Percentiles rank a stretch among this genome's conserved stretches.
Conservation (phyloP, 2,329 filamentous ascomycete species). For the Calycina marina region DNA sequence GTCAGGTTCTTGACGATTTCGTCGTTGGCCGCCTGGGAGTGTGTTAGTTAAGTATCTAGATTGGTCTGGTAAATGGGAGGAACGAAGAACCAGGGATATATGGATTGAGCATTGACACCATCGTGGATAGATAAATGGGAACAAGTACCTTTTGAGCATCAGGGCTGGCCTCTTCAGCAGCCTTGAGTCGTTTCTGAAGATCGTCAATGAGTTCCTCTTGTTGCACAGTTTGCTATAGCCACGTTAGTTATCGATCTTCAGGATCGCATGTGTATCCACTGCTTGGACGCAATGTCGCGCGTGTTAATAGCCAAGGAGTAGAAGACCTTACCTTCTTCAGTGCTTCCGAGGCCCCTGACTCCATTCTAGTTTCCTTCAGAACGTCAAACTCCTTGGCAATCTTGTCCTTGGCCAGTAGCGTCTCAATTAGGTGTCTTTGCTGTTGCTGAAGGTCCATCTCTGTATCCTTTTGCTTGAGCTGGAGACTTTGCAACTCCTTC, state of each 20-base stretch:
- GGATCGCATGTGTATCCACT: too few relatives aligned
- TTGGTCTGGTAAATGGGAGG: too few relatives aligned
- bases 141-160: constrained; percentile 21
- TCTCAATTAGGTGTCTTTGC: constrained; percentile 44
- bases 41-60: too few relatives aligned
- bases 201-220: constrained; percentile 17
- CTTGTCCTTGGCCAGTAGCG: constrained; percentile 45
- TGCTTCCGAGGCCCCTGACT: constrained; percentile 27
- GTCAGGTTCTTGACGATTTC: constrained; percentile 41
- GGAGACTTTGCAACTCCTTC: constrained; percentile 40
- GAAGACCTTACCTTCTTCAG: constrained; percentile 48
- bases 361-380: constrained; percentile 6
- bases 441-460: constrained; percentile 39
- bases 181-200: constrained; percentile 17
- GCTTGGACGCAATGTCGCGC: too few relatives aligned
- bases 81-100: too few relatives aligned
- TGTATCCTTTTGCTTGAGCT: constrained; percentile 34
- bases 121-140: constrained; percentile 5
- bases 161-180: constrained; percentile 13
- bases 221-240: constrained; percentile 15
- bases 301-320: too few relatives aligned
- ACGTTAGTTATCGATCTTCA: constrained; percentile 17
- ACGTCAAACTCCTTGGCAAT: constrained; percentile 35
- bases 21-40: constrained; percentile 17
- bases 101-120: too few relatives aligned